A percentile compares a stretch with the other conserved stretches of the same genome.
Evolutionary conservation across 495 filamentous ascomycete species (phyloP).

Genomic region (Tuber melanosporum): DNA sequence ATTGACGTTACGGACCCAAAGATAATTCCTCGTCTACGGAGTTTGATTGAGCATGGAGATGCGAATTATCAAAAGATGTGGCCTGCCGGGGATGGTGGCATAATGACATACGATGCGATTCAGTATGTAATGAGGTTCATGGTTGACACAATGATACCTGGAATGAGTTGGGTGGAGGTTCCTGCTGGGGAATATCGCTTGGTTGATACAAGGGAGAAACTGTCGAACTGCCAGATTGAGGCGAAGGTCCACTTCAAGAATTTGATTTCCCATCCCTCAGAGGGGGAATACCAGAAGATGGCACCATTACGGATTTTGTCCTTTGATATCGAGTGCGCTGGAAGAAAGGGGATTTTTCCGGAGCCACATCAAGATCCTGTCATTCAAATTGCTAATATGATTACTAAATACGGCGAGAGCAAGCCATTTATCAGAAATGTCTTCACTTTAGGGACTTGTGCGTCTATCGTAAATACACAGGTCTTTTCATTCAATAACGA

Average conservation of each 20-base stretch:
- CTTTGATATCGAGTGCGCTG: slow-evolving; percentile 98
- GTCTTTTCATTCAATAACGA: slow-evolving; percentile 76
- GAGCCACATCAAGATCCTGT: slow-evolving; percentile 86
- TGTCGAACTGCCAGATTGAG: slow-evolving; percentile 95
- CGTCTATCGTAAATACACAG: slow-evolving; percentile 88
- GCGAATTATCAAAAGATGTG: slow-evolving; percentile 89
- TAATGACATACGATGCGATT: slow-evolving; percentile 88
- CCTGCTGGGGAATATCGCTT: slow-evolving; percentile 66
- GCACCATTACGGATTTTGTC: slow-evolving; percentile 86
- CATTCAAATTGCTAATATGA: slow-evolving; percentile 97
- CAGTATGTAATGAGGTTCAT: slow-evolving; percentile 94
- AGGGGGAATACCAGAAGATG: slow-evolving; percentile 98
- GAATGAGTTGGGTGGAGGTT: slow-evolving; percentile 97
- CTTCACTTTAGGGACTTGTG: slow-evolving; percentile 85
- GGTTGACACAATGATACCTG: slow-evolving; percentile 88
- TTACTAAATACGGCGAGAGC: slow-evolving; percentile 88
- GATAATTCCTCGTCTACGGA: slow-evolving; percentile 64
- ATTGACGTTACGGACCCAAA: slow-evolving; percentile 86
- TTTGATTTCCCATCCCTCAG: slow-evolving; percentile 78
- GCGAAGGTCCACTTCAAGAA: slow-evolving; percentile 73
- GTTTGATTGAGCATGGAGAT: slow-evolving; percentile 61
- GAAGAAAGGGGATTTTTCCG: slow-evolving; percentile 93
- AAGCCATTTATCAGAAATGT: slow-evolving; percentile 97
- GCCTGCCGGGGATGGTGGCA: slow-evolving; percentile 59
- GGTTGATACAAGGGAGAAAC: slow-evolving; percentile 52